These are phyloP conservation scores for Gaillardinia entomophila DNA, from an alignment of 805 yeast species.

Conservation along the genomic window DNA sequence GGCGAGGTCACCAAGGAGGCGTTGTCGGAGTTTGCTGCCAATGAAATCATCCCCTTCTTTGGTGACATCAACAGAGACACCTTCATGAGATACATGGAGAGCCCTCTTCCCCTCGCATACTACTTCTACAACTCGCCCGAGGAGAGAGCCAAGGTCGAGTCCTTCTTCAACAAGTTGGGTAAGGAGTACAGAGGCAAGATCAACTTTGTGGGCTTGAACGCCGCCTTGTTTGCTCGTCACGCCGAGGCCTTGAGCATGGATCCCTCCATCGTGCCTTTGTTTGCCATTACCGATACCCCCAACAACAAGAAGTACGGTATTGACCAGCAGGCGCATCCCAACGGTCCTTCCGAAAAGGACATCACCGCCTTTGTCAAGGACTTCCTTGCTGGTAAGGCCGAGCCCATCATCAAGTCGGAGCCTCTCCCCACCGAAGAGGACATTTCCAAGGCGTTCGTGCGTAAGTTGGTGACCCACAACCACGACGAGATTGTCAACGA, in stretches of 20 bases:
- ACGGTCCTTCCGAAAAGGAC: constrained; percentile 40
- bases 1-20: constrained; percentile 25
- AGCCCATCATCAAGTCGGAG: constrained; percentile 78
- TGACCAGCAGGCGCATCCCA: constrained; percentile 49
- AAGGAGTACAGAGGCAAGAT: constrained; percentile 72
- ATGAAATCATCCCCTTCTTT: constrained; percentile 73
- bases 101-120: constrained; percentile 79
- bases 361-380: constrained; percentile 59
- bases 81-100: constrained; percentile 65
- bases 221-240: constrained; percentile 73
- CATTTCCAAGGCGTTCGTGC: constrained; percentile 48
- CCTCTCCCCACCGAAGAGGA: constrained; percentile 81
- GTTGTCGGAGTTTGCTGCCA: constrained; percentile 44
- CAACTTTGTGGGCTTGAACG: constrained; percentile 87
- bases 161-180: constrained; percentile 56
- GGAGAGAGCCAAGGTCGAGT: constrained; percentile 53
- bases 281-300: constrained; percentile 73
- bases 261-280: constrained; percentile 76
- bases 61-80: constrained; percentile 84
- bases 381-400: constrained; percentile 58
- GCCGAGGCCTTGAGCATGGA: constrained; percentile 80
- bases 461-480: constrained; percentile 76
- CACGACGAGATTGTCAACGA: constrained; percentile 65
- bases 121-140: constrained; percentile 71
- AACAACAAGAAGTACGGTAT: constrained; percentile 74